Evolutionary conservation across 1,284 basidiomycete genomes (phyloP).

Genomic region (Filobasidium uniguttulatum): DNA sequence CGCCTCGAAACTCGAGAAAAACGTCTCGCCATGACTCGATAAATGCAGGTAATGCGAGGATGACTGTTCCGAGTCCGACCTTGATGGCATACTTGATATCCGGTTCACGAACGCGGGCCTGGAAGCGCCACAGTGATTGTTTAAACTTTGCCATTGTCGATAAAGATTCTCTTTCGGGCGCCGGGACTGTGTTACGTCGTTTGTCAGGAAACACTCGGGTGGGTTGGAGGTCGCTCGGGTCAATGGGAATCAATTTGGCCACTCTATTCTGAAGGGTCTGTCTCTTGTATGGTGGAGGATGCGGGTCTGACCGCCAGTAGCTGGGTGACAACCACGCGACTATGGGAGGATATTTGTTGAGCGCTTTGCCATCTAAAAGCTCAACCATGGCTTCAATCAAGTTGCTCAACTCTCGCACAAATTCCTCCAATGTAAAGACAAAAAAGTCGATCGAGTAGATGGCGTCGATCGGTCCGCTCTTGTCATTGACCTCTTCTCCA

Average conservation of each 20-base stretch:
- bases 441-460: slow-evolving; percentile 85
- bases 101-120: slow-evolving; percentile 53
- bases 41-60: slow-evolving; percentile 75
- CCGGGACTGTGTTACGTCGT: slow-evolving; percentile 64
- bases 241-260: slow-evolving; percentile 52
- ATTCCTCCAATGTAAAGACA: slow-evolving; percentile 86
- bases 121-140: slow-evolving; percentile 60
- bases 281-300: not conserved
- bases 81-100: slow-evolving; percentile 82
- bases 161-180: slow-evolving; percentile 51
- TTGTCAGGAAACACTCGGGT: slow-evolving; percentile 57
- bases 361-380: slow-evolving; percentile 32
- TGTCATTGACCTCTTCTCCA: not conserved
- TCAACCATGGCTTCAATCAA: slow-evolving; percentile 68
- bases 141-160: slow-evolving; percentile 48
- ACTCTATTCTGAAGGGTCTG: not conserved
- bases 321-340: not conserved
- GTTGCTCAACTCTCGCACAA: slow-evolving; percentile 62
- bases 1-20: slow-evolving; percentile 51
- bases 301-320: not conserved
- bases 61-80: slow-evolving; percentile 45
- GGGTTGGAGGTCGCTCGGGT: slow-evolving; percentile 48
- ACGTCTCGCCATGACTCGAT: slow-evolving; percentile 59
- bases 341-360: slow-evolving; percentile 15
- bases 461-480: slow-evolving; percentile 37